phyloP scores from a whole-genome alignment of 352 stramenopile genomes.

The Phytophthora cactorum region DNA sequence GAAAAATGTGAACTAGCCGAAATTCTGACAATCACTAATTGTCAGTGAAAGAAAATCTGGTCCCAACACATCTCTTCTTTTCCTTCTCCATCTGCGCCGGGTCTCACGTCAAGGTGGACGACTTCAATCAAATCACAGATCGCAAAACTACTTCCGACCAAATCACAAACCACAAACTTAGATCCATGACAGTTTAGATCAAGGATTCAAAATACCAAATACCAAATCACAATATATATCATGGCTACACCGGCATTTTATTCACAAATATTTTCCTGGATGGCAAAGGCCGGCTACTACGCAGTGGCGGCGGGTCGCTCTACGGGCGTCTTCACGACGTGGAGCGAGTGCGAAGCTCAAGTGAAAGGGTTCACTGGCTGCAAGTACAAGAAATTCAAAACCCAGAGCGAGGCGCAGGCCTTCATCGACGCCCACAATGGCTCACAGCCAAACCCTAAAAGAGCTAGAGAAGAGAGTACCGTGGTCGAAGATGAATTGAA shows the following conservation, averaged over 20 bases:
- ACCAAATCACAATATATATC: slow-evolving; percentile 3
- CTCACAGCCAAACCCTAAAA: slow-evolving; percentile 6
- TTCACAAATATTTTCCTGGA: not conserved
- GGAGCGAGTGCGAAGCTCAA: slow-evolving; percentile 50
- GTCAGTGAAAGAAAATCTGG: no score
- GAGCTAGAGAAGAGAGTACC: slow-evolving; percentile 20
- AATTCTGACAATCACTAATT: no score
- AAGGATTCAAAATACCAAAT: no score
- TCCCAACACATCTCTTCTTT: no score
- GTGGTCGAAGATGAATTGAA: slow-evolving; percentile 2
- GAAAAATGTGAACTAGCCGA: not conserved
- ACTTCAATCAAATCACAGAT: no score
- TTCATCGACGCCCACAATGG: slow-evolving; percentile 43
- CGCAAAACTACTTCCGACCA: not conserved
- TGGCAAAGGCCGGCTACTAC: slow-evolving; percentile 56
- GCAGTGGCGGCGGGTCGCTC: slow-evolving; percentile 61
- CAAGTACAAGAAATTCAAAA: slow-evolving; percentile 75
- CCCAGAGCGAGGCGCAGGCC: slow-evolving; percentile 45
- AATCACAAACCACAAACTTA: not conserved
- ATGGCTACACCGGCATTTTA: not conserved
- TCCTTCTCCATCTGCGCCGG: no score
- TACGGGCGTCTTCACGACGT: slow-evolving; percentile 64
- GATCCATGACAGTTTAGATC: no score
- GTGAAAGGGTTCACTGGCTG: slow-evolving; percentile 63
- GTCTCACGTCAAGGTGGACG: no score